Evolutionary conservation across 75 land plant genomes (phyloP).

Genomic region (Pseudotsuga menziesii): DNA sequence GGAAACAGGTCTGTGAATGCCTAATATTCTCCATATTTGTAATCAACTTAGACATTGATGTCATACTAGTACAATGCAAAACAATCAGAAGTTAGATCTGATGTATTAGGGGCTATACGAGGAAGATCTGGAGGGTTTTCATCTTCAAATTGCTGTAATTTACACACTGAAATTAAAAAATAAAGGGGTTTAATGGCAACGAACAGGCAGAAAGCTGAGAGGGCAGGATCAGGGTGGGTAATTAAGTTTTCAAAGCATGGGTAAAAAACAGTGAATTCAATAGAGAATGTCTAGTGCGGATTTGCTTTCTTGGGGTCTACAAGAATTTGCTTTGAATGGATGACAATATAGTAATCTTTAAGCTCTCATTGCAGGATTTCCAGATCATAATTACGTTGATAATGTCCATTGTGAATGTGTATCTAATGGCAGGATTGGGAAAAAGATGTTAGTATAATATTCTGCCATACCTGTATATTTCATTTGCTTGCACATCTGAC

Average conservation of each 20-base stretch:
- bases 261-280: not conserved
- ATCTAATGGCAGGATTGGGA: not conserved
- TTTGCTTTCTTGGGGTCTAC: not conserved
- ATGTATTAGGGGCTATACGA: not conserved
- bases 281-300: not conserved
- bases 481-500: constrained; percentile 4
- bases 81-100: not conserved
- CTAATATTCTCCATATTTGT: too few species aligned
- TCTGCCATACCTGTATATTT: not conserved
- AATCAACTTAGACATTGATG: too few species aligned
- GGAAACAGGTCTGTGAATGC: too few species aligned
- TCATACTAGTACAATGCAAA: too few species aligned
- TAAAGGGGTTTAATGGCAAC: not conserved
- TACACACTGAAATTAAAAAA: not conserved
- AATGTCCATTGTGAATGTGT: not conserved
- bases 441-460: not conserved
- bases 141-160: not conserved
- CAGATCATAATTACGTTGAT: not conserved
- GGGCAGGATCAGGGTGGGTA: not conserved
- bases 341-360: not conserved
- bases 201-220: not conserved
- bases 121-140: not conserved
- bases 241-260: too few species aligned
- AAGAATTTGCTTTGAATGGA: not conserved
- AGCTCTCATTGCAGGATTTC: not conserved